A percentile compares a stretch with the other conserved stretches of the same genome.
These are phyloP conservation scores for Colletotrichum phormii DNA, from an alignment of 2,329 filamentous ascomycete genomes.

Conservation along the genomic window DNA sequence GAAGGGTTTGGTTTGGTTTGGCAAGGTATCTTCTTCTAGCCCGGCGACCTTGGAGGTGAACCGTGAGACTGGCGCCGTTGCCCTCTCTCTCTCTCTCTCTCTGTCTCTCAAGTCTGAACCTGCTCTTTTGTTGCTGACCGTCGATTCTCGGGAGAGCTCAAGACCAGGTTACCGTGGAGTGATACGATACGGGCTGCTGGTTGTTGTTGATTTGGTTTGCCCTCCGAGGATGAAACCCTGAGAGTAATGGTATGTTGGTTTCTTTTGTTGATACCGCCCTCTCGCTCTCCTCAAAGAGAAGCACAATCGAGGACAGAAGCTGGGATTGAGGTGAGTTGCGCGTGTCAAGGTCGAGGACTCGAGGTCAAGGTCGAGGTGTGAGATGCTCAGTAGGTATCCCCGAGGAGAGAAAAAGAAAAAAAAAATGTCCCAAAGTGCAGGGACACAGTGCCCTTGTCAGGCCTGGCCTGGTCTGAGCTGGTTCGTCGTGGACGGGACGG, in stretches of 20 bases:
- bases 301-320: not conserved
- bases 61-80: slow-evolving; percentile 1
- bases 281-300: not conserved
- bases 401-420: not conserved
- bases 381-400: slow-evolving; percentile 27
- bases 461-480: slow-evolving; percentile 28
- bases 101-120: not conserved
- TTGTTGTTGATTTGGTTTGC: not conserved
- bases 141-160: not conserved
- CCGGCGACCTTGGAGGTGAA: slow-evolving; percentile 14
- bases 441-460: slow-evolving; percentile 33
- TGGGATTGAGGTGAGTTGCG: not conserved
- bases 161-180: not conserved
- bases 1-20: no score
- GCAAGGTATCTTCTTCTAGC: not conserved
- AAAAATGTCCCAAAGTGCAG: slow-evolving; percentile 22
- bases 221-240: not conserved
- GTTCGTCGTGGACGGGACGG: slow-evolving; percentile 35
- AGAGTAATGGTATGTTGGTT: not conserved
- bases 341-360: not conserved
- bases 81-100: not conserved
- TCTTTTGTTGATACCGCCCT: not conserved
- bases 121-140: not conserved
- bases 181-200: not conserved
- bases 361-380: not conserved